phyloP scores from a whole-genome alignment of 257 asterid genomes.

The Hygrophila difformis region DNA sequence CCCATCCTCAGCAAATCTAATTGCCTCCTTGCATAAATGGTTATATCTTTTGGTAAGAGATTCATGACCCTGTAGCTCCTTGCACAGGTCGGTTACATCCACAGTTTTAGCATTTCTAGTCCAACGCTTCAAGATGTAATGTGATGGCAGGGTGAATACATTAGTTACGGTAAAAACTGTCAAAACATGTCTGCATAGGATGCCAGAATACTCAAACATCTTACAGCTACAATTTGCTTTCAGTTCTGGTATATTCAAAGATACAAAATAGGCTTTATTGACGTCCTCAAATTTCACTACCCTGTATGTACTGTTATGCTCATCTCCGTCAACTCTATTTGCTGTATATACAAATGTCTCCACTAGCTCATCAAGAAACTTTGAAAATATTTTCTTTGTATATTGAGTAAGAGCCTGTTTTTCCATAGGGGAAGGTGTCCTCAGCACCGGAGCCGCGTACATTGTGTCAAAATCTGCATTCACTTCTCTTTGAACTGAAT shows the following conservation, averaged over 20 bases:
- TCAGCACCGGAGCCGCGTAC: conserved; percentile 59
- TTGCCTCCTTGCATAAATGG: conserved; percentile 73
- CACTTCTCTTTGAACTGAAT: conserved; percentile 64
- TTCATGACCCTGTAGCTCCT: conserved; percentile 34
- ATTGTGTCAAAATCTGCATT: conserved; percentile 79
- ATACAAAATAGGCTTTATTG: conserved; percentile 54
- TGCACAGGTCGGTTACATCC: conserved; percentile 30
- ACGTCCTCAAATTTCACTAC: conserved; percentile 90
- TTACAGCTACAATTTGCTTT: conserved; percentile 80
- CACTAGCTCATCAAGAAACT: conserved; percentile 86
- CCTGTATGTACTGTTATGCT: conserved; percentile 53
- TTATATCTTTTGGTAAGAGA: conserved; percentile 58
- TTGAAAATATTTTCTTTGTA: conserved; percentile 64
- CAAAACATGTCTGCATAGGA: conserved; percentile 80
- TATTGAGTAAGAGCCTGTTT: conserved; percentile 72
- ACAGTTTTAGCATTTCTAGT: conserved; percentile 65
- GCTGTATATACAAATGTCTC: conserved; percentile 95
- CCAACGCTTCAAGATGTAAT: conserved; percentile 86
- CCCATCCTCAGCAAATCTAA: conserved; percentile 75
- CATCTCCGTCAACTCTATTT: conserved; percentile 70
- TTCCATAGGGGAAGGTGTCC: conserved; percentile 97
- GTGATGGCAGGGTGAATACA: conserved; percentile 75
- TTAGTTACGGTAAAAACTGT: conserved; percentile 96
- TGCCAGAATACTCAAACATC: conserved; percentile 84
- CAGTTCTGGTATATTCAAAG: conserved; percentile 53